These are phyloP conservation scores for Solanum gandarillasii DNA, from an alignment of 257 asterid genomes.

Conservation along the genomic window DNA sequence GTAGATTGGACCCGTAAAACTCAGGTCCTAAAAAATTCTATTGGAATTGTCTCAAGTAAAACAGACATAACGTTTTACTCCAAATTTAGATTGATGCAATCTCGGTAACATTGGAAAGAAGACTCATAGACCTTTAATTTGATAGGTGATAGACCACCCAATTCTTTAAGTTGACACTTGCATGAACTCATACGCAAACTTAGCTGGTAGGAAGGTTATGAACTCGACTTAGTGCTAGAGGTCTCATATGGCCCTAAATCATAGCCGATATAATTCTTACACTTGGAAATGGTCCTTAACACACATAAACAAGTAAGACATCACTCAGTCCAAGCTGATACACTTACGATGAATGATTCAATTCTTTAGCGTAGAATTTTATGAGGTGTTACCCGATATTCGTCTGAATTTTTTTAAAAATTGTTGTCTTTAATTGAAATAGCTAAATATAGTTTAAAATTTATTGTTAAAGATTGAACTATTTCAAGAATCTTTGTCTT, in stretches of 20 bases:
- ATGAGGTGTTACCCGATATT: background rate
- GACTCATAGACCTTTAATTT: background rate
- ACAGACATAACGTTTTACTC: background rate
- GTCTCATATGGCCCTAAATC: background rate
- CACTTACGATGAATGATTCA: background rate
- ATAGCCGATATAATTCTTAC: background rate
- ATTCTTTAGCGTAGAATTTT: too few species aligned
- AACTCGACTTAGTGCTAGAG: background rate
- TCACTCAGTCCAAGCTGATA: background rate
- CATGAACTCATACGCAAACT: background rate
- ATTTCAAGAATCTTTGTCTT: background rate
- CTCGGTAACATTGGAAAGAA: background rate
- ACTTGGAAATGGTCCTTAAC: background rate
- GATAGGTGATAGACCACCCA: background rate
- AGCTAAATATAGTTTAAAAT: background rate
- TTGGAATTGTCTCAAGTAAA: background rate
- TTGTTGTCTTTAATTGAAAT: background rate
- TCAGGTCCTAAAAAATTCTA: background rate
- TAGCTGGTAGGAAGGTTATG: background rate
- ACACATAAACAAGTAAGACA: background rate
- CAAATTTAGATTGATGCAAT: background rate
- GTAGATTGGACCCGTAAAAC: background rate
- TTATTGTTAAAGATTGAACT: too few species aligned
- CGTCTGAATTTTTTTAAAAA: fast-evolving
- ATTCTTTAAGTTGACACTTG: background rate